A percentile compares a stretch with the other conserved stretches of the same genome.
phyloP scores from a whole-genome alignment of 768 basidiomycete genomes.

The Russula emetica region DNA sequence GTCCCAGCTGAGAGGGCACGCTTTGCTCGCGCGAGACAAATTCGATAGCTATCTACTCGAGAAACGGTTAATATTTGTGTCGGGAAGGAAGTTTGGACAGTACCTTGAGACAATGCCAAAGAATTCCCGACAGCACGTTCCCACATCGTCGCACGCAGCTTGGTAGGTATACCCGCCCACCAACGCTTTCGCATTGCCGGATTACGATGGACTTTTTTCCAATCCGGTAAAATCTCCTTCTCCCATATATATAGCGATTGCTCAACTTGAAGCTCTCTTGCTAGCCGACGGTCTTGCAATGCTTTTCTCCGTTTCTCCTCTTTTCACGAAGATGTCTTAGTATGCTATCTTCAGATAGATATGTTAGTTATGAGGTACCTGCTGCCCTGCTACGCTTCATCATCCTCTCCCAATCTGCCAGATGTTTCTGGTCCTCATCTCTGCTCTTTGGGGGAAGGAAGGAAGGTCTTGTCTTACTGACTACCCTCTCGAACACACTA shows the following conservation, averaged over 20 bases:
- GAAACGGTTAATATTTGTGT: neutral
- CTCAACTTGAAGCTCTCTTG: conserved; percentile 64
- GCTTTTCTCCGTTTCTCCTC: conserved; percentile 69
- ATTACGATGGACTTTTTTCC: conserved; percentile 68
- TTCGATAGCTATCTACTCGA: conserved; percentile 63
- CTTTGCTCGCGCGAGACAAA: conserved; percentile 68
- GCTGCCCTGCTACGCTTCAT: conserved; percentile 73
- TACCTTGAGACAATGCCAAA: conserved; percentile 78
- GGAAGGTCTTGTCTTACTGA: conserved; percentile 78
- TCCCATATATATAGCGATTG: conserved; percentile 74
- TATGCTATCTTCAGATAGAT: conserved; percentile 1
- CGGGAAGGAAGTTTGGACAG: neutral
- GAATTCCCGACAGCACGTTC: conserved; percentile 80
- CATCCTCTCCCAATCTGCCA: conserved; percentile 84
- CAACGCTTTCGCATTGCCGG: conserved; percentile 65
- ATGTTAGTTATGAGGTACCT: conserved; percentile 43
- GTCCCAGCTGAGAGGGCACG: conserved; percentile 59
- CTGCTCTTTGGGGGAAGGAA: conserved; percentile 81
- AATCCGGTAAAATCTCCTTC: conserved; percentile 74
- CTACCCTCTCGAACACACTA: conserved; percentile 69
- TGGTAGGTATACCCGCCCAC: conserved; percentile 87
- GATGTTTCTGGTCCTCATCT: conserved; percentile 76
- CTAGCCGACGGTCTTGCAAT: conserved; percentile 55
- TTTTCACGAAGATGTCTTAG: conserved; percentile 30
- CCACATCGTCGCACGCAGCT: conserved; percentile 78